Evolutionary conservation across 495 filamentous ascomycete species (phyloP).

Genomic region (Lepraria neglecta): DNA sequence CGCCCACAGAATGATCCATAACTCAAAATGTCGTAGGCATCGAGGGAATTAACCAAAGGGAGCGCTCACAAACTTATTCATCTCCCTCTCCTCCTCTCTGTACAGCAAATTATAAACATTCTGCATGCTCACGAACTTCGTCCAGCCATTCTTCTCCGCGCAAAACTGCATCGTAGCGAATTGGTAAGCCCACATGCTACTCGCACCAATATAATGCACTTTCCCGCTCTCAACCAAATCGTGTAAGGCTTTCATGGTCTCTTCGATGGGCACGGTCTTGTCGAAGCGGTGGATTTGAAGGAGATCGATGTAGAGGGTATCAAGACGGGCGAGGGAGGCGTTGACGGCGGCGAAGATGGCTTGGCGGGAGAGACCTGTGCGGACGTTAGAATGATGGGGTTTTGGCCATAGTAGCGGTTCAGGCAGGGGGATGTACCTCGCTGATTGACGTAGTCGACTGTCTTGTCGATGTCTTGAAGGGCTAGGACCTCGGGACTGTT

Average conservation of each 20-base stretch:
- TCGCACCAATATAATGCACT: slow-evolving; percentile 63
- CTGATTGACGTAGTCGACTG: slow-evolving; percentile 44
- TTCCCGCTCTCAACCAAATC: slow-evolving; percentile 60
- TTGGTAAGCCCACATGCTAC: slow-evolving; percentile 60
- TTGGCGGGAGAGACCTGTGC: slow-evolving; percentile 45
- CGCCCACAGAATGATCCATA: too few species aligned
- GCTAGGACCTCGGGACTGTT: slow-evolving; percentile 32
- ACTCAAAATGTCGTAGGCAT: too few species aligned
- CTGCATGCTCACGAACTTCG: slow-evolving; percentile 71
- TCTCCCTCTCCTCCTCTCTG: slow-evolving; percentile 72
- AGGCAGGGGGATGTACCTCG: neutral
- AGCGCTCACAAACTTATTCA: slow-evolving; percentile 35
- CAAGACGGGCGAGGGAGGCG: slow-evolving; percentile 58
- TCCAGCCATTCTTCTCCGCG: slow-evolving; percentile 61
- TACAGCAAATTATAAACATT: slow-evolving; percentile 68
- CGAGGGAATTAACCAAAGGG: too few species aligned
- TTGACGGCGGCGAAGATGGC: slow-evolving; percentile 68
- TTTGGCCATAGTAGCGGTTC: neutral
- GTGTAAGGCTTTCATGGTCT: slow-evolving; percentile 68
- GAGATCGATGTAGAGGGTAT: slow-evolving; percentile 63
- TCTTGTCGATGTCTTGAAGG: slow-evolving; percentile 32
- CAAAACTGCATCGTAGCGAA: slow-evolving; percentile 59
- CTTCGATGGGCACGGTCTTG: slow-evolving; percentile 48
- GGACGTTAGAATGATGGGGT: too few species aligned
- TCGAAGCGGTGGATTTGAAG: slow-evolving; percentile 73